phyloP scores from a whole-genome alignment of 495 filamentous ascomycete species.

The Thermothielavioides terrestris region DNA sequence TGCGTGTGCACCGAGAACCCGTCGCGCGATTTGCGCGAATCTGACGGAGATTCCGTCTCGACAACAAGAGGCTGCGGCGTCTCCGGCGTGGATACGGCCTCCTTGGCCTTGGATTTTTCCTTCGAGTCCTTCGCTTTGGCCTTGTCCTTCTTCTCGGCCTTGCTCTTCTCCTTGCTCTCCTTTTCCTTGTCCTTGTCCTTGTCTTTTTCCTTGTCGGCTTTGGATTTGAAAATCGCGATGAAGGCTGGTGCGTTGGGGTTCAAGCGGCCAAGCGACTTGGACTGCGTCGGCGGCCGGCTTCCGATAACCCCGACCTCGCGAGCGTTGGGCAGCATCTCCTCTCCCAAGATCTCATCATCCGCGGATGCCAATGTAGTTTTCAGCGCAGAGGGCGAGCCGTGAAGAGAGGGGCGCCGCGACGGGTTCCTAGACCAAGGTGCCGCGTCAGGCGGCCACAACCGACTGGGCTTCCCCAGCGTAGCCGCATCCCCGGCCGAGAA shows the following conservation, averaged over 20 bases:
- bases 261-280: conserved; percentile 38
- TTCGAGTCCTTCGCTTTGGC: conserved; percentile 13
- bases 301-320: conserved; percentile 44
- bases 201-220: conserved; percentile 32
- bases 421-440: conserved; percentile 38
- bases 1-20: conserved; percentile 46
- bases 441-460: conserved; percentile 37
- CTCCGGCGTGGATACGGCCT: conserved; percentile 17
- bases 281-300: conserved; percentile 37
- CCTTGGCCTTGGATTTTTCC: conserved; percentile 28
- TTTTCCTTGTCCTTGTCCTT: conserved; percentile 29
- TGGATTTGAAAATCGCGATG: conserved; percentile 36
- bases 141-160: conserved; percentile 21
- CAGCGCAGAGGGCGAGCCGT: conserved; percentile 41
- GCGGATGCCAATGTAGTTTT: conserved; percentile 44
- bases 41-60: conserved; percentile 47
- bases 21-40: conserved; percentile 53
- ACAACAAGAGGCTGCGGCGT: conserved; percentile 6
- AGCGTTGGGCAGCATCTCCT: conserved; percentile 34
- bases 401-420: conserved; percentile 39
- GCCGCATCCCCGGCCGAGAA: conserved; percentile 19
- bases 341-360: conserved; percentile 43
- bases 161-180: conserved; percentile 22
- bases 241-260: conserved; percentile 47
- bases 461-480: conserved; percentile 24